These are phyloP conservation scores for Aspergillus mulundensis DNA, from an alignment of 495 filamentous ascomycete species.

Conservation along the genomic window DNA sequence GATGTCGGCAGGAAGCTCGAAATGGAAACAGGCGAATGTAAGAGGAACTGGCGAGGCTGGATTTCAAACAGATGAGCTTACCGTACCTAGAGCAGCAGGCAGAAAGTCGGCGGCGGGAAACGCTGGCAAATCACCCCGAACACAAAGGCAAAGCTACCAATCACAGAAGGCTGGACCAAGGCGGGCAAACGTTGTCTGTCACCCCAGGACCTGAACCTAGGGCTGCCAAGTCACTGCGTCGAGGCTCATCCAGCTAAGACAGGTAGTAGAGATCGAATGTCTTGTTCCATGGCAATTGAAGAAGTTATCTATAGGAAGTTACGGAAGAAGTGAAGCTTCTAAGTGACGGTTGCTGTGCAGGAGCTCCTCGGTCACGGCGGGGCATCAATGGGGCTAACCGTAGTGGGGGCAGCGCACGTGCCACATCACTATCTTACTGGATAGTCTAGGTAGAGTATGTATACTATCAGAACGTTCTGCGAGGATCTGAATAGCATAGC, in stretches of 20 bases:
- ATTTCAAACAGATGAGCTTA: slow-evolving; percentile 13
- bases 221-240: neutral
- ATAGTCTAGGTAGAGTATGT: neutral
- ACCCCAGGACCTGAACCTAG: no score
- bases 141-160: slow-evolving; percentile 14
- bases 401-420: slow-evolving; percentile 2
- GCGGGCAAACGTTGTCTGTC: neutral
- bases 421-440: neutral
- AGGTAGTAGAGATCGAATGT: neutral
- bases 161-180: slow-evolving; percentile 8
- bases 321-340: neutral
- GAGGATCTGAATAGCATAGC: no score
- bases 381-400: neutral
- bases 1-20: neutral
- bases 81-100: slow-evolving; percentile 2
- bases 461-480: no score
- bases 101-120: slow-evolving; percentile 3
- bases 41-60: slow-evolving; percentile 9
- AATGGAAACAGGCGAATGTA: slow-evolving; percentile 2
- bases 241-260: slow-evolving; percentile 2
- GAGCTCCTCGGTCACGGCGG: neutral
- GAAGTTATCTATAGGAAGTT: neutral
- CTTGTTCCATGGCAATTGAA: neutral
- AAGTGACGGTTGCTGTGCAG: slow-evolving; percentile 6
- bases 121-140: slow-evolving; percentile 13